Evolutionary conservation across 192 early-diverging fungal genomes (phyloP), one percentile per base, ranked within the genome.

Genomic region (Geranomyces variabilis): DNA sequence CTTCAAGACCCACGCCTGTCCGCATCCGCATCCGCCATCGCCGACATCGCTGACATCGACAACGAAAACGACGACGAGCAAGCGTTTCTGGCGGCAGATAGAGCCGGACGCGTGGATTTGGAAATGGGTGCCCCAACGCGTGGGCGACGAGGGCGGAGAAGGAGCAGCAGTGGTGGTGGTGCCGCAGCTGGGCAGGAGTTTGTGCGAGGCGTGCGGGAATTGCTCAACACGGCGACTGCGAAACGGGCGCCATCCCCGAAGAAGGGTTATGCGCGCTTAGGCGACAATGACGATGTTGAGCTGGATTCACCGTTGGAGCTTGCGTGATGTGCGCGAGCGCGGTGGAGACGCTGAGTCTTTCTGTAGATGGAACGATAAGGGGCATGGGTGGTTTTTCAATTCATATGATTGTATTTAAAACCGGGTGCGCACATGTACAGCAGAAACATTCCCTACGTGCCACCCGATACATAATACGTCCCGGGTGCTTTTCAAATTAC

Each of bases 291-390:
- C 7, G 66, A 56, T 19, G 49, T 33, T 6, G 51, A 56, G 28
- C 53, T 68, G 66, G 57, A 55, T 47, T 22, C 57, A 6, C 29
- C 21, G 30, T 14, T 68, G 15, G 66, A 68, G 36, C 66, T 68
- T 56, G 66, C 66, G 21, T 68, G 29, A 41, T 10, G 36, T n/a
- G n/a, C n/a, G n/a, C n/a, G n/a, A n/a, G n/a, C n/a, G n/a, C n/a
- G n/a, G n/a, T n/a, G n/a, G n/a, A n/a, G n/a, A n/a, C n/a, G n/a
- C n/a, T n/a, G n/a, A n/a, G n/a, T n/a, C n/a, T n/a, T n/a, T n/a
- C n/a, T n/a, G n/a, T n/a, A n/a, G n/a, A n/a, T n/a, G n/a, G n/a
- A n/a, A n/a, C n/a, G n/a, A n/a, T n/a, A n/a, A n/a, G n/a, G n/a
- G n/a, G n/a, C n/a, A n/a, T n/a, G n/a, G n/a, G n/a, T n/a, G n/a